phyloP scores from a whole-genome alignment of 495 filamentous ascomycete genomes.

The Penicillium canescens region DNA sequence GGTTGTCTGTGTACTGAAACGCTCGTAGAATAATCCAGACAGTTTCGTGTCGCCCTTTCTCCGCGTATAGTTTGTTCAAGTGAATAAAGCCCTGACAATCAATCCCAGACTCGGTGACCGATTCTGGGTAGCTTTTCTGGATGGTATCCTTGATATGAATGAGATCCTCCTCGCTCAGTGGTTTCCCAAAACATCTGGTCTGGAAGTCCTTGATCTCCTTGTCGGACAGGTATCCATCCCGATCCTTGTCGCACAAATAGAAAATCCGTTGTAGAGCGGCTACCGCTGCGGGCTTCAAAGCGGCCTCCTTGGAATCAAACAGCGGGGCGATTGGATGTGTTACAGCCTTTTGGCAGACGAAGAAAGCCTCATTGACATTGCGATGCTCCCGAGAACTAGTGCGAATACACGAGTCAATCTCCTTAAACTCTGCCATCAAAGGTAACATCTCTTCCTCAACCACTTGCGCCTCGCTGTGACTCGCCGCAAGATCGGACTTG shows the following conservation, averaged over 20 bases:
- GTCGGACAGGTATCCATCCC: constrained; percentile 92
- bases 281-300: constrained; percentile 83
- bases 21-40: constrained; percentile 96
- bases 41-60: constrained; percentile 97
- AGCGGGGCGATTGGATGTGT: constrained; percentile 95
- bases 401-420: constrained; percentile 96
- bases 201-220: constrained; percentile 90
- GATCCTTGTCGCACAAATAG: constrained; percentile 93
- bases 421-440: constrained; percentile 97
- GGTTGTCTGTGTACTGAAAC: constrained; percentile 92
- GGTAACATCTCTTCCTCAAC: constrained; percentile 97
- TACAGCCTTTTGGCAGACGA: constrained; percentile 97
- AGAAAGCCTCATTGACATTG: constrained; percentile 97
- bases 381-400: constrained; percentile 92
- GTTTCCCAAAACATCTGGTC: constrained; percentile 84
- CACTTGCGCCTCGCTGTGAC: constrained; percentile 73
- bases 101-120: constrained; percentile 70
- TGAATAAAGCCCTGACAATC: constrained; percentile 79
- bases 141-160: constrained; percentile 86
- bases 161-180: constrained; percentile 73
- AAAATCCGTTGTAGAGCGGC: constrained; percentile 87
- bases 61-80: constrained; percentile 92
- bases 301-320: constrained; percentile 90
- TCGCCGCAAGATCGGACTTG: constrained; percentile 80
- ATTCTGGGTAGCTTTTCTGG: constrained; percentile 61